Evolutionary conservation across 169 alveolate species (phyloP).

Genomic region (Plasmodium gallinaceum): DNA sequence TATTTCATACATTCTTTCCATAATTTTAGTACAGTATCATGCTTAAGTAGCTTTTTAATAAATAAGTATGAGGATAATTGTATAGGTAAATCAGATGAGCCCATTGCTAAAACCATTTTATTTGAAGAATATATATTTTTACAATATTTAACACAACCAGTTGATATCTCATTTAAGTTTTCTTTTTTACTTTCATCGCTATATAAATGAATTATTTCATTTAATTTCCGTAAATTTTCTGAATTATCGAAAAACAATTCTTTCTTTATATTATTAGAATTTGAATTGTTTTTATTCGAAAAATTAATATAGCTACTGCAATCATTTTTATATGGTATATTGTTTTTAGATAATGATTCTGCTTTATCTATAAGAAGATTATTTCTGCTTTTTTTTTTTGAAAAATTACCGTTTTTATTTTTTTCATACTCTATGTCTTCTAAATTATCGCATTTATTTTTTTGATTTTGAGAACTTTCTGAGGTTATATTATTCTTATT

Average conservation of each 20-base stretch:
- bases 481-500: neutral
- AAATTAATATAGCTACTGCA: too few relatives aligned
- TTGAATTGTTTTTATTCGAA: too few relatives aligned
- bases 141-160: constrained; percentile 43
- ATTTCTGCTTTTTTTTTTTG: neutral
- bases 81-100: constrained; percentile 82
- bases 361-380: constrained; percentile 1
- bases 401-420: neutral
- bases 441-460: constrained; percentile 19
- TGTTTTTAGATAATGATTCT: neutral
- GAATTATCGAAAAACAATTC: constrained; percentile 12
- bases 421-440: neutral
- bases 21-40: constrained; percentile 58
- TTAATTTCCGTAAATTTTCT: constrained; percentile 6
- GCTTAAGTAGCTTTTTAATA: constrained; percentile 74
- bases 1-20: constrained; percentile 80
- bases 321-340: neutral
- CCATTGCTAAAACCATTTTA: constrained; percentile 81
- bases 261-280: neutral
- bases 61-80: constrained; percentile 78
- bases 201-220: neutral
- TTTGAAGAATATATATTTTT: constrained; percentile 45
- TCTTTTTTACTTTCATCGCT: constrained; percentile 23
- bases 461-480: neutral
- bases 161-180: neutral